phyloP scores from a whole-genome alignment of 2,329 filamentous ascomycete genomes.

The Aureobasidium sp. region DNA sequence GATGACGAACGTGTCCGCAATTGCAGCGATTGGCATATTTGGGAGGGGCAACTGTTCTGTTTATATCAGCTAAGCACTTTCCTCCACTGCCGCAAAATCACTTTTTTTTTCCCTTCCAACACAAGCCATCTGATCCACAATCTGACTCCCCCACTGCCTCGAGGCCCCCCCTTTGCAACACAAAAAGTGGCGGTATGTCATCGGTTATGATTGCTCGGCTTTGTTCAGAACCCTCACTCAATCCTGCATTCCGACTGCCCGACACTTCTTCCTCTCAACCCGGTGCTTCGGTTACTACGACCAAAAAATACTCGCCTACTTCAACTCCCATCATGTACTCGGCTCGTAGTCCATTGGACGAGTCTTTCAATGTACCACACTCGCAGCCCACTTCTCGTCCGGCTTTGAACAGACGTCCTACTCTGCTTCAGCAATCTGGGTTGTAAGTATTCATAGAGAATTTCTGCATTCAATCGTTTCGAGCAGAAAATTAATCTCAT shows the following conservation, averaged over 20 bases:
- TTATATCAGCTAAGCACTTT: slow-evolving; percentile 17
- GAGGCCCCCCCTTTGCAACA: slow-evolving; percentile 7
- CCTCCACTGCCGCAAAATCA: slow-evolving; percentile 11
- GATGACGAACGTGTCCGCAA: slow-evolving; percentile 14
- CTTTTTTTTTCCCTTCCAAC: slow-evolving; percentile 8
- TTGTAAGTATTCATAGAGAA: neutral
- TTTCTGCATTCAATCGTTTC: neutral
- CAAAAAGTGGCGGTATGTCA: slow-evolving; percentile 16
- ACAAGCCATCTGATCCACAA: slow-evolving; percentile 6
- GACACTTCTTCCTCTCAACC: slow-evolving; percentile 75
- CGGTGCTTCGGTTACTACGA: slow-evolving; percentile 38
- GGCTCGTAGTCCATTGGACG: neutral
- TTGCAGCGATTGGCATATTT: slow-evolving; percentile 4
- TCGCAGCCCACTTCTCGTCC: slow-evolving; percentile 6
- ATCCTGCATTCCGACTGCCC: slow-evolving; percentile 26
- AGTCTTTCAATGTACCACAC: slow-evolving; percentile 4
- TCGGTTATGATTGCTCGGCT: slow-evolving; percentile 16
- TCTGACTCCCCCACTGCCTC: slow-evolving; percentile 3
- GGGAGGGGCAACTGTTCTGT: slow-evolving; percentile 6
- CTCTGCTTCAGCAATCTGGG: slow-evolving; percentile 10
- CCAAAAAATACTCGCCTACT: slow-evolving; percentile 18
- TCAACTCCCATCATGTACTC: slow-evolving; percentile 17
- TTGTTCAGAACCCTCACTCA: slow-evolving; percentile 13
- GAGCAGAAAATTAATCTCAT: slow-evolving; percentile 2
- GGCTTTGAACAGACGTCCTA: slow-evolving; percentile 1